Percentiles rank a stretch among this genome's conserved stretches.
These are phyloP conservation scores for Pinus tabuliformis DNA, from an alignment of 75 land plant species.

Conservation along the genomic window DNA sequence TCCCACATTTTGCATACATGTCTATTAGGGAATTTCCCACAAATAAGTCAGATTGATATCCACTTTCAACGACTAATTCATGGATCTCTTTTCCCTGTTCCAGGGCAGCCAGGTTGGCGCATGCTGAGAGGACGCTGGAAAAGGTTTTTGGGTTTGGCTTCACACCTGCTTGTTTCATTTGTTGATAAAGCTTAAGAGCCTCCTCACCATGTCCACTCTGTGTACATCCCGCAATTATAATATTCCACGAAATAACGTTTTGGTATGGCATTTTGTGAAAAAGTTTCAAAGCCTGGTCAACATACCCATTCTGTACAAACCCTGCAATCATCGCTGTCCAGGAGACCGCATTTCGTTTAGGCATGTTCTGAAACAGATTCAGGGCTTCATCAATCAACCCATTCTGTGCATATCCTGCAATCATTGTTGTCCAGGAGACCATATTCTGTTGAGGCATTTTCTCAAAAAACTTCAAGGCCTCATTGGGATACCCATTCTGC, in stretches of 20 bases:
- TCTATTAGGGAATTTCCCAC: too few species aligned
- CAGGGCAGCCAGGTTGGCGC: constrained; percentile 5
- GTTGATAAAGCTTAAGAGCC: constrained; percentile 7
- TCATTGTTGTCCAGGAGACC: constrained; percentile 41
- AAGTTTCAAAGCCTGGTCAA: constrained; percentile 39
- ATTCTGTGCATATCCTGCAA: constrained; percentile 33
- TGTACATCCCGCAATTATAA: constrained; percentile 11
- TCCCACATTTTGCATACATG: too few species aligned
- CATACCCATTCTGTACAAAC: constrained; percentile 33
- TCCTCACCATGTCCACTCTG: constrained; percentile 10
- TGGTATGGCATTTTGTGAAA: constrained; percentile 32
- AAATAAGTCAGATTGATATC: too few species aligned
- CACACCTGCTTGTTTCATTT: constrained; percentile 10
- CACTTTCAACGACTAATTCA: too few species aligned
- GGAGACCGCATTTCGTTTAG: constrained; percentile 27
- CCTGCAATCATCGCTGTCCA: constrained; percentile 58
- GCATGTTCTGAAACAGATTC: constrained; percentile 25
- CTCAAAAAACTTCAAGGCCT: constrained; percentile 29
- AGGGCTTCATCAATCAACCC: constrained; percentile 23
- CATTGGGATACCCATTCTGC: constrained; percentile 10
- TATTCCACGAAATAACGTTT: constrained; percentile 19
- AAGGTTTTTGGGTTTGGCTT: constrained; percentile 10
- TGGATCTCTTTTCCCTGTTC: constrained; percentile 3
- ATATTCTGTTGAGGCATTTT: constrained; percentile 24
- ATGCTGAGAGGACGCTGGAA: constrained; percentile 3